Evolutionary conservation across 306 rosid genomes (phyloP).

Genomic region (Corylus heterophylla): DNA sequence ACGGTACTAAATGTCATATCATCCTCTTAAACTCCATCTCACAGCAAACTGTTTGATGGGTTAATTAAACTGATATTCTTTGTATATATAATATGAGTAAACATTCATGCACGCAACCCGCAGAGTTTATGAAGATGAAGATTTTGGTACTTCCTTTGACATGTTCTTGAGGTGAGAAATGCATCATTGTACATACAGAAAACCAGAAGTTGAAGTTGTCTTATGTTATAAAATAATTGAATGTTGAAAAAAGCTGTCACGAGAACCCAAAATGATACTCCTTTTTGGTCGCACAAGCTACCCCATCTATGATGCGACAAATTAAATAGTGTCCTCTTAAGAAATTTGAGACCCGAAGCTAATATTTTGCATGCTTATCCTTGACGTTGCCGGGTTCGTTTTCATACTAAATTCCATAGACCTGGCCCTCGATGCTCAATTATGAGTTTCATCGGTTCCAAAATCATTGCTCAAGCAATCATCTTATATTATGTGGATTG

Average conservation of each 20-base stretch:
- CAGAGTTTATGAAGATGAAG: background rate
- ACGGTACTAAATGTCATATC: background rate
- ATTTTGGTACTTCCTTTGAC: background rate
- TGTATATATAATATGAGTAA: background rate
- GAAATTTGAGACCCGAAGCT: too few relatives aligned
- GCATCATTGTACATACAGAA: conserved; percentile 20
- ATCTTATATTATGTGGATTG: too few relatives aligned
- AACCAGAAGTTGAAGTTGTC: conserved; percentile 23
- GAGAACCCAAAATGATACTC: conserved; percentile 12
- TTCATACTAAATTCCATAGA: background rate
- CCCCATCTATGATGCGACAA: conserved; percentile 20
- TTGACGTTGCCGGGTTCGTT: background rate
- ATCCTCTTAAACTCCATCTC: background rate
- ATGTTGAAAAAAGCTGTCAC: conserved; percentile 14
- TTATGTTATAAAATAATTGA: background rate
- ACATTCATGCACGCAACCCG: background rate
- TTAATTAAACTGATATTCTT: background rate
- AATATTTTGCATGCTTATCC: background rate
- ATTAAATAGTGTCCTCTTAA: too few relatives aligned
- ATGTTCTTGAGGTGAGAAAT: background rate
- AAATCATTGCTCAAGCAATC: background rate
- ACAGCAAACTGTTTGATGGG: background rate
- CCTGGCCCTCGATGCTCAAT: background rate
- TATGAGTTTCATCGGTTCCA: background rate
- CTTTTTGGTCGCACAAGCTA: conserved; percentile 2